Evolutionary conservation across 2,329 filamentous ascomycete species (phyloP), one percentile per base, ranked within the genome.

Genomic region (Penicillium hesseltinei): DNA sequence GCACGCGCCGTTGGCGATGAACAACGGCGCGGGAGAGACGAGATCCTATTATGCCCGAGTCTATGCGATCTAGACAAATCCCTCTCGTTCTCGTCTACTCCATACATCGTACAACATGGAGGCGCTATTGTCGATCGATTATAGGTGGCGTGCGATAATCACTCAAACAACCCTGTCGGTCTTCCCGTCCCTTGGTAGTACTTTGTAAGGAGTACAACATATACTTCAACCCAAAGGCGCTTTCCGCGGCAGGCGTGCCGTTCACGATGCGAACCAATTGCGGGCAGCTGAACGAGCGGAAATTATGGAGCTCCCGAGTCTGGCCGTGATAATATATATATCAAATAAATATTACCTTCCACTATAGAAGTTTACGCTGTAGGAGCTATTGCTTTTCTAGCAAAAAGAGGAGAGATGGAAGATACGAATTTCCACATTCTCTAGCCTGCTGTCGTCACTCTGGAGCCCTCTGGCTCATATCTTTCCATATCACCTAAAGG

Each of bases 161-260:
- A 36, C 44, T 44, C 33, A 8, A 3, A 44, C 29, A 45, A 35
- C 31, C 50, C 51, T 25, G 43, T 47, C 35, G 17, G 36, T 19
- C 48, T 13, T 44, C 39, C 43, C 49, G 43, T 58, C 53, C 52
- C 58, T 43, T 54, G 11, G 31, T 11, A 3, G 51, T 58, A 40
- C 38, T 40, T 42, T 44, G 40, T 39, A 5, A 17, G 1, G 8
- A 9, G 17, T 17, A 36, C 35, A 8, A 42, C 21, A 42, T 27
- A n/a, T 27, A 27, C 38, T 13, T 31, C 17, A 19, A 39, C 3
- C 40, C 21, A 51, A 40, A 31, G 60, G 65, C 66, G 67, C 66
- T 65, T 67, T 66, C 60, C 63, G 67, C 66, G 66, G 62, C 51
- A 64, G 61, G 31, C 50, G 36, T 57, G 39, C 49, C 33, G 50